Conservation (phyloP, 2,329 filamentous ascomycete genomes). For the Huntiella moniliformis region DNA sequence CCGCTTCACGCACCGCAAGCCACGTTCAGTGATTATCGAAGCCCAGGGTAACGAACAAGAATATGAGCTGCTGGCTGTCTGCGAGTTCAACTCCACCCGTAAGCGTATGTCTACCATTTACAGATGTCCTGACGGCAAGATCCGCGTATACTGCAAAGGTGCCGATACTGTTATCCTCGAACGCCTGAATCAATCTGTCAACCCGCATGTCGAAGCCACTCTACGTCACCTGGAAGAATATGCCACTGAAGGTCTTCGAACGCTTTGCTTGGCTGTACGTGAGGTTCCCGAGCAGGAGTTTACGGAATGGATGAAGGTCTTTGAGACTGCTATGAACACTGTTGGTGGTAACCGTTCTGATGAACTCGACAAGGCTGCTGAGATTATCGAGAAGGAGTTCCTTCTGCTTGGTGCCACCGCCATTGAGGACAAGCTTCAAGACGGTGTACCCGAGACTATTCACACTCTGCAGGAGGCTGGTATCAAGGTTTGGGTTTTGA, state of each 20-base stretch:
- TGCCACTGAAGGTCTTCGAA: conserved; percentile 85
- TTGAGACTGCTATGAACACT: conserved; percentile 73
- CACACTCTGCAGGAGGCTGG: conserved; percentile 90
- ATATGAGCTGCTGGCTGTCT: conserved; percentile 88
- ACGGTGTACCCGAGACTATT: conserved; percentile 94
- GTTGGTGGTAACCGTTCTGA: conserved; percentile 83
- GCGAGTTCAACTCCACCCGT: conserved; percentile 80
- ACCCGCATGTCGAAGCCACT: conserved; percentile 75
- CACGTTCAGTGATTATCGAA: conserved; percentile 67
- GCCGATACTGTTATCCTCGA: conserved; percentile 96
- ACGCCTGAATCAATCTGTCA: conserved; percentile 54
- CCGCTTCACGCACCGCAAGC: conserved; percentile 77
- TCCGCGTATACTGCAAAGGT: conserved; percentile 86
- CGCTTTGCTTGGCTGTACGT: conserved; percentile 83
- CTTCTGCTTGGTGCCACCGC: conserved; percentile 85
- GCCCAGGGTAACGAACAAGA: conserved; percentile 54
- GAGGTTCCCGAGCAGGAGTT: conserved; percentile 83
- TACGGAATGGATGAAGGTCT: conserved; percentile 69
- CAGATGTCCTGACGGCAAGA: conserved; percentile 86
- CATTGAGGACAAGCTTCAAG: conserved; percentile 91
- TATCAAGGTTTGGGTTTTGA: conserved; percentile 97
- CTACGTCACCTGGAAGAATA: conserved; percentile 95
- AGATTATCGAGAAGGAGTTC: conserved; percentile 85
- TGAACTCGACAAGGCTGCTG: conserved; percentile 89
- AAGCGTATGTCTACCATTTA: conserved; percentile 98